Evolutionary conservation across 495 filamentous ascomycete genomes (phyloP), one percentile per base, ranked within the genome.

Genomic region (Aspergillus sparsus): DNA sequence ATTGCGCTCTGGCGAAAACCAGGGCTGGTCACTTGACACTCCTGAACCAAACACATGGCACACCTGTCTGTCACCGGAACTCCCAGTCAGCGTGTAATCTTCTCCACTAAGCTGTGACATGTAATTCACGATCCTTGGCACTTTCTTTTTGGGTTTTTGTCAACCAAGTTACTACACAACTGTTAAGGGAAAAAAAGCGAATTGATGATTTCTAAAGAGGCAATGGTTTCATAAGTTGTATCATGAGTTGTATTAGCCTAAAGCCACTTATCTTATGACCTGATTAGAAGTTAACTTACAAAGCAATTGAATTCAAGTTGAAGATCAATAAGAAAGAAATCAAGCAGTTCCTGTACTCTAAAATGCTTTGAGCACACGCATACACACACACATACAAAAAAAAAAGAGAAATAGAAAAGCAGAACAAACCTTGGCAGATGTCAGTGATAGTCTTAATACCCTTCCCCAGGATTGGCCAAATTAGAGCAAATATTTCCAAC

Each of bases 1-100:
- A 46, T 1, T 6, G 39, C 21, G 37, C 62, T 63, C 57, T 47
- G 60, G 66, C 53, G 60, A 66, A 71, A 73, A 73, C 62, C 62
- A 66, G 60, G 54, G 58, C 50, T 64, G 68, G 68, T 73, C 70
- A 71, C 66, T 68, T 68, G 70, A 73, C 68, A 65, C 55, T 21
- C 32, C 32, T 36, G 27, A 35, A 49, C 61, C 59, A 65, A 58
- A 61, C 49, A 62, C 55, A 61, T 62, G 53, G 61, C 61, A 57
- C 35, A 50, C 37, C 49, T 61, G 45, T 55, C 66, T 68, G 63
- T 58, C 61, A 66, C 61, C 45, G 45, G 52, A 42, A 53, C 39
- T 44, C 33, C 42, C 49, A 58, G 47, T 33, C 18, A 51, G 52
- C 36, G 33, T 36, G 27, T 45, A 56, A 45, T 51, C n/a, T 52